Conservation (phyloP, 148 eudicot species). For the Amaranthus hypochondriacus region DNA sequence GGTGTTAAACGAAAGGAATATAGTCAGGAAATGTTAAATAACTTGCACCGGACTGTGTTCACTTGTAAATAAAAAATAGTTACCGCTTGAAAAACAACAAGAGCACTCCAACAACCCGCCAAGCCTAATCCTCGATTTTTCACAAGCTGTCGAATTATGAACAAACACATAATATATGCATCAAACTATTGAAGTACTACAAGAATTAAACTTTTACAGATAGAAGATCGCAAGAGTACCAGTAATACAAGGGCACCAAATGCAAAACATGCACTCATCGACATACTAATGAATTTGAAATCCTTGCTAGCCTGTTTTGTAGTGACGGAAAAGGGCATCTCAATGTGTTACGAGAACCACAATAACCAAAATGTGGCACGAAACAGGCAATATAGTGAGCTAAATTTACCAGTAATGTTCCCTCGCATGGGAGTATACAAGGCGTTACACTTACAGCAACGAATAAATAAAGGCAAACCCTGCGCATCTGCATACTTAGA, state of each 20-base stretch:
- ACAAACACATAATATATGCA: not conserved
- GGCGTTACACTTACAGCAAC: conserved; percentile 69
- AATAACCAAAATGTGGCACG: not conserved
- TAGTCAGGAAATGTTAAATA: conserved; percentile 3
- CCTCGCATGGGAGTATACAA: conserved; percentile 79
- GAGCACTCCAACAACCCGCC: conserved; percentile 62
- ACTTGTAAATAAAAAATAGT: not conserved
- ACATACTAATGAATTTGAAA: conserved; percentile 66
- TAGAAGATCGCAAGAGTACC: conserved; percentile 36
- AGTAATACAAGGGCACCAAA: conserved; percentile 55
- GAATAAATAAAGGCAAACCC: conserved; percentile 64
- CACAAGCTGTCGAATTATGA: conserved; percentile 34
- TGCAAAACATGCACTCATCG: conserved; percentile 66
- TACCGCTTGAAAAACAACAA: conserved; percentile 81
- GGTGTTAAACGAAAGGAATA: conserved; percentile 4
- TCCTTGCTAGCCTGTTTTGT: conserved; percentile 83
- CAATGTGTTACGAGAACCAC: not conserved
- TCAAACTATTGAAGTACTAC: not conserved
- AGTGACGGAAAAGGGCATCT: not conserved
- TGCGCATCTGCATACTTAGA: conserved; percentile 66
- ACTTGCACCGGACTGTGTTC: conserved; percentile 4
- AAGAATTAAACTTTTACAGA: not conserved
- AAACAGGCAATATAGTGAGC: not conserved
- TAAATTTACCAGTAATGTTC: conserved; percentile 74
- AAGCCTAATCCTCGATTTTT: conserved; percentile 55